Conservation (phyloP, 805 yeast genomes). For the Starmerella powellii region DNA sequence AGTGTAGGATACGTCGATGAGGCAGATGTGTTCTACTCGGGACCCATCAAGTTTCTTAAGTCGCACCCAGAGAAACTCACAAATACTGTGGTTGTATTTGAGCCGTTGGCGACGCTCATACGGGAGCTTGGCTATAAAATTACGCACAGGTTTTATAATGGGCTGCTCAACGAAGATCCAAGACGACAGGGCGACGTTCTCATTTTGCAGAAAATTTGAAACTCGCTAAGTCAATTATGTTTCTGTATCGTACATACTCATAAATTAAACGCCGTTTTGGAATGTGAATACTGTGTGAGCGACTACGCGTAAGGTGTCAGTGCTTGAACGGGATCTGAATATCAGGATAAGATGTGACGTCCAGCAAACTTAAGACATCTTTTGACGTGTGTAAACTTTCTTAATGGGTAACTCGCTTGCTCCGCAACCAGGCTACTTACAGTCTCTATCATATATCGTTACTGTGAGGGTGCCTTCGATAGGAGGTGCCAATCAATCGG, state of each 20-base stretch:
- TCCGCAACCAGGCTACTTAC: too few relatives aligned
- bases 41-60: conserved; percentile 49
- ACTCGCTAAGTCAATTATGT: too few relatives aligned
- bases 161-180: conserved; percentile 74
- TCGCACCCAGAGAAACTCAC: conserved; percentile 33
- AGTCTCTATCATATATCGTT: too few relatives aligned
- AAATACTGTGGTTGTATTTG: conserved; percentile 50
- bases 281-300: too few relatives aligned
- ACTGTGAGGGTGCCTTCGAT: conserved; percentile 10
- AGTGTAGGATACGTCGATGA: conserved; percentile 55
- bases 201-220: conserved; percentile 34
- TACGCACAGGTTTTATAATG: conserved; percentile 55
- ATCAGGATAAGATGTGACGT: too few relatives aligned
- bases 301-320: too few relatives aligned
- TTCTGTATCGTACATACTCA: too few relatives aligned
- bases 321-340: too few relatives aligned
- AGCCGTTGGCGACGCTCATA: conserved; percentile 40
- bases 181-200: conserved; percentile 70
- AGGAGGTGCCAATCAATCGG: conserved; percentile 57
- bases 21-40: conserved; percentile 67
- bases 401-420: too few relatives aligned
- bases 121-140: conserved; percentile 25
- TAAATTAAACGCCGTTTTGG: too few relatives aligned
- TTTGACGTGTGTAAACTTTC: too few relatives aligned
- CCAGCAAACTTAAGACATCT: too few relatives aligned